Base-by-base conservation (phyloP, 2,329 filamentous ascomycete genomes). In the Ascosphaera apis region DNA sequence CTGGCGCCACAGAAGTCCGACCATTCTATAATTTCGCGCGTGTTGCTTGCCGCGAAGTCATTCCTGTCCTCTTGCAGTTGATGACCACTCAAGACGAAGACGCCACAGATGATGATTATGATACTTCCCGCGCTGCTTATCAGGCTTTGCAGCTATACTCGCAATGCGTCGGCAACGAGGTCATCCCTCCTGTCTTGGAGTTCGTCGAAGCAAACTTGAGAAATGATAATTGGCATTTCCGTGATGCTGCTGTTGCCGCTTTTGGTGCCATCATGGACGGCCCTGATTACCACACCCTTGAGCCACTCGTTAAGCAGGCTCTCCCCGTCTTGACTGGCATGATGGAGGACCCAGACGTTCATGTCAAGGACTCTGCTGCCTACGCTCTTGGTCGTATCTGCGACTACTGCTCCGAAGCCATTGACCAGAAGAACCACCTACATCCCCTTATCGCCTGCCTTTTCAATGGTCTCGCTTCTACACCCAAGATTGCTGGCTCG, bases 251-350 rank as follows among this genome's bases (percentile, higher is more conserved):
- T 35, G 88, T 98, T 21, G 92, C 88, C 40, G 84, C 88, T 13
- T 95, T 98, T 47, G 88, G 88, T 43, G 88, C 84, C 45, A 95
- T 98, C 48, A 93, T 98, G 84, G 88, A 98, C 53, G 88, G 88
- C 17, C 88, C 88, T 1, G 88, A 95, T 40, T 80, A 91, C 56
- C 81, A 80, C 60, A 72, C 86, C 35, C 64, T 98, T 36, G 82
- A 91, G 48, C 84, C 86, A 38, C 77, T 98, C 38, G 81, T 98
- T 50, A 92, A 92, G 63, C 86, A 93, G 55, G 88, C 84, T 41
- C 69, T 98, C 35, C 78, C 81, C 36, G 80, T 93, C 37, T 66
- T 98, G 35, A 88, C 98, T 50, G 72, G 68, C 45, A 95, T 95
- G 81, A 76, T 76, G 75, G 75, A 88, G 39, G 88, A 98, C 53